phyloP scores from a whole-genome alignment of 495 filamentous ascomycete species.

The Daldinia childiae region DNA sequence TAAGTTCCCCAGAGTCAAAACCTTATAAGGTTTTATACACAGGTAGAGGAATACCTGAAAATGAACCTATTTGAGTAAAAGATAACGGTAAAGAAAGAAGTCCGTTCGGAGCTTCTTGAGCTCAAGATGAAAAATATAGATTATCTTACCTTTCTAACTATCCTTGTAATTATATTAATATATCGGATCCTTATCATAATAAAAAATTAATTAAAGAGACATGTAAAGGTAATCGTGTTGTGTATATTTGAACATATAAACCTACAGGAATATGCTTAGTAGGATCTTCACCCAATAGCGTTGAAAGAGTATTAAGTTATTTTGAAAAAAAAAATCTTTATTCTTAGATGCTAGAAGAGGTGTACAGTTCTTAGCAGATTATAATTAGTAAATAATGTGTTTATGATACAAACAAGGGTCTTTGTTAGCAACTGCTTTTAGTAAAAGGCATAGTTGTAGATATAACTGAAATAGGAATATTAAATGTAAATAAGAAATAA shows the following conservation, averaged over 20 bases:
- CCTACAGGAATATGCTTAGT: constrained; percentile 4
- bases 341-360: constrained; percentile 3
- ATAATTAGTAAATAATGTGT: not conserved
- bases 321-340: constrained; percentile 1
- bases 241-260: constrained; percentile 3
- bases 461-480: constrained; percentile 1
- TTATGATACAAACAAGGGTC: constrained; percentile 1
- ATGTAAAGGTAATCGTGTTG: constrained; percentile 2
- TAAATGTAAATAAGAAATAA: constrained; percentile 6
- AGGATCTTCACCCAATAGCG: constrained; percentile 3
- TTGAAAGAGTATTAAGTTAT: constrained; percentile 5
- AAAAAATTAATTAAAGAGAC: constrained; percentile 2
- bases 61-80: constrained; percentile 5
- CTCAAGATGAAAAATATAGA: not conserved
- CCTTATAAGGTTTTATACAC: constrained; percentile 1
- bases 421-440: constrained; percentile 3
- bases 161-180: constrained; percentile 6
- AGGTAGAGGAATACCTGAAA: not conserved
- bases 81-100: constrained; percentile 1
- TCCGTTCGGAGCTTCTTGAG: not conserved
- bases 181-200: constrained; percentile 2
- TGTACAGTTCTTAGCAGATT: constrained; percentile 4
- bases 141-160: constrained; percentile 2
- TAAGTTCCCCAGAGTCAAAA: constrained; percentile 1
- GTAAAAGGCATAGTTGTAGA: not conserved